phyloP scores from a whole-genome alignment of 495 filamentous ascomycete genomes.

The Penicillium argentinense region DNA sequence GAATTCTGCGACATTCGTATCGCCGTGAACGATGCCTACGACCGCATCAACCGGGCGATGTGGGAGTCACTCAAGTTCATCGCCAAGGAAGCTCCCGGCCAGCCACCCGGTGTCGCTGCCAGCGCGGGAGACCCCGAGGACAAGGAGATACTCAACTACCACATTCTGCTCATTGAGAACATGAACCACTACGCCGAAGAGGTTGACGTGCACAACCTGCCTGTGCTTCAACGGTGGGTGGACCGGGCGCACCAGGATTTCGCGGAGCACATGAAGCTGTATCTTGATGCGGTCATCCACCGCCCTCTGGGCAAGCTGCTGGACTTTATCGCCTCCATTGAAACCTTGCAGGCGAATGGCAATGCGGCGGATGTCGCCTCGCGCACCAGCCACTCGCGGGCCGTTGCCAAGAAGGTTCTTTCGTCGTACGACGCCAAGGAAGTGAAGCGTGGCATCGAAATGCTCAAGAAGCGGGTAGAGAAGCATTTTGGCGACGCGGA shows the following conservation, averaged over 20 bases:
- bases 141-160: slow-evolving; percentile 93
- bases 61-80: slow-evolving; percentile 96
- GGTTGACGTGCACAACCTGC: slow-evolving; percentile 70
- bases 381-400: slow-evolving; percentile 75
- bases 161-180: slow-evolving; percentile 95
- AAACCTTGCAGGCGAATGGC: slow-evolving; percentile 58
- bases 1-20: slow-evolving; percentile 64
- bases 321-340: slow-evolving; percentile 83
- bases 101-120: slow-evolving; percentile 47
- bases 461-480: slow-evolving; percentile 84
- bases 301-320: slow-evolving; percentile 86
- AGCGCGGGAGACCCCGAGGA: slow-evolving; percentile 75
- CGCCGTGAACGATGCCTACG: slow-evolving; percentile 83
- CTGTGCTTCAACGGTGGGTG: slow-evolving; percentile 78
- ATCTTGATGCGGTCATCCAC: slow-evolving; percentile 83
- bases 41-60: slow-evolving; percentile 89
- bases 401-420: slow-evolving; percentile 80
- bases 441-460: slow-evolving; percentile 78
- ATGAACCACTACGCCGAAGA: slow-evolving; percentile 98
- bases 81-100: slow-evolving; percentile 82
- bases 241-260: slow-evolving; percentile 74
- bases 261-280: slow-evolving; percentile 83
- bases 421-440: slow-evolving; percentile 78
- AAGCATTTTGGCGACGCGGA: slow-evolving; percentile 94
- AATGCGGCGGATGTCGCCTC: slow-evolving; percentile 57